phyloP scores from a whole-genome alignment of 108 stramenopile species.

The Nannochloropsis salina region DNA sequence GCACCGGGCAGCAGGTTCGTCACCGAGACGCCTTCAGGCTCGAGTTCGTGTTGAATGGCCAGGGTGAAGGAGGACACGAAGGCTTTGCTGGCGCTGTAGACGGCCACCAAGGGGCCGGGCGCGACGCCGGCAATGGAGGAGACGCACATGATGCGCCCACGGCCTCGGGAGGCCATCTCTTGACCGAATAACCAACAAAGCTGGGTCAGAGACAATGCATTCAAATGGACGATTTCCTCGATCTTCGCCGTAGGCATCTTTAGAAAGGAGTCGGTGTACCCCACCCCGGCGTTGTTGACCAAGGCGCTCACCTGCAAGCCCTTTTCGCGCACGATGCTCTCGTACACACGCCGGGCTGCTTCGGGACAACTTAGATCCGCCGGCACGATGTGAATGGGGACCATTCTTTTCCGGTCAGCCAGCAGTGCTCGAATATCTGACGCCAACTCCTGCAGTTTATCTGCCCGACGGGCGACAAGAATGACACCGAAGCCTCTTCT shows the following conservation, averaged over 20 bases:
- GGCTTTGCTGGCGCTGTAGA: not conserved
- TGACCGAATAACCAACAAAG: not conserved
- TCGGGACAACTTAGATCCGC: not conserved
- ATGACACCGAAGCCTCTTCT: conserved; percentile 9
- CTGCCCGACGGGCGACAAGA: not conserved
- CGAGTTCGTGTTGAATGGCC: conserved; percentile 8
- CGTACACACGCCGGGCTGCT: not conserved
- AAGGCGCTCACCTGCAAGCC: not conserved
- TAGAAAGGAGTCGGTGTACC: not conserved
- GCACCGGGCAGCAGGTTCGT: not conserved
- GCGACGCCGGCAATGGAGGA: not conserved
- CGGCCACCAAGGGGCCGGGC: not conserved
- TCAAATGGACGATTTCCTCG: not conserved
- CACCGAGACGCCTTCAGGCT: not conserved
- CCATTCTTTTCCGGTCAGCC: not conserved
- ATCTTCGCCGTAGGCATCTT: not conserved
- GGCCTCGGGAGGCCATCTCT: conserved; percentile 3
- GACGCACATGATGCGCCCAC: not conserved
- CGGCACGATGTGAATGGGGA: not conserved
- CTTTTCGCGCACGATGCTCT: not conserved
- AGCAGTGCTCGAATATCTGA: not conserved
- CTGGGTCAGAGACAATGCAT: not conserved
- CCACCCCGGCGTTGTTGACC: not conserved
- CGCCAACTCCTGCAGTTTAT: not conserved
- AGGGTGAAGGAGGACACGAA: not conserved